A percentile compares a stretch with the other conserved stretches of the same genome.
These are phyloP conservation scores for Fistulinella staudtii DNA, from an alignment of 1,284 basidiomycete species.

Conservation along the genomic window DNA sequence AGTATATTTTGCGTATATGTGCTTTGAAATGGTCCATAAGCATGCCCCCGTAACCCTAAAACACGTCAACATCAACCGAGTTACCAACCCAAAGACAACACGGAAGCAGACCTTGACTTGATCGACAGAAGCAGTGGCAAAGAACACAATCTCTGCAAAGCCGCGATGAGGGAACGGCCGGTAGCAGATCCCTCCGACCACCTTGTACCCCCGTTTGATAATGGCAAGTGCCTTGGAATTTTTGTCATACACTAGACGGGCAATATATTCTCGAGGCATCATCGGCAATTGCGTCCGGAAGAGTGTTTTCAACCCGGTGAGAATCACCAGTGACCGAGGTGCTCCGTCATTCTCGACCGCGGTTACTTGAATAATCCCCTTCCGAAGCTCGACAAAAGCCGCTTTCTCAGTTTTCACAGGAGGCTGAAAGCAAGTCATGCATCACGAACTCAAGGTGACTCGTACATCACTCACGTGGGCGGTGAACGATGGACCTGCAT, in stretches of 20 bases:
- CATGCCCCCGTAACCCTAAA: constrained; percentile 94
- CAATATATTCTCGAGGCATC: constrained; percentile 99
- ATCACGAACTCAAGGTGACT: not conserved
- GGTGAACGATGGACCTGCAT: constrained; percentile 51
- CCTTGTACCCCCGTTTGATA: constrained; percentile 92
- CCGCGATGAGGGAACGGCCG: constrained; percentile 92
- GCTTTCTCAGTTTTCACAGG: constrained; percentile 66
- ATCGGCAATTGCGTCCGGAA: constrained; percentile 98
- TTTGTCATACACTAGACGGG: constrained; percentile 89
- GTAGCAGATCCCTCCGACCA: constrained; percentile 98
- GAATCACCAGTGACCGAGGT: constrained; percentile 76
- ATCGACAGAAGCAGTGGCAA: constrained; percentile 94
- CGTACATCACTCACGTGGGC: constrained; percentile 40
- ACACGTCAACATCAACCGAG: not conserved
- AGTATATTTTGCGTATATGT: constrained; percentile 78
- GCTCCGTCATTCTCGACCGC: constrained; percentile 84
- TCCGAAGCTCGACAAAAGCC: constrained; percentile 79
- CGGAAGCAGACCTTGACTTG: constrained; percentile 85
- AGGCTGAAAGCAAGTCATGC: constrained; percentile 36
- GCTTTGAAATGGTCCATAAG: constrained; percentile 99
- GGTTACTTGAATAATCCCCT: constrained; percentile 80
- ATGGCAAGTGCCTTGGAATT: constrained; percentile 94
- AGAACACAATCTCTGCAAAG: constrained; percentile 99
- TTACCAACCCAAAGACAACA: not conserved
- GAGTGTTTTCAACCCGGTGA: constrained; percentile 93